phyloP scores from a whole-genome alignment of 257 asterid species.

The Solanum chilense region DNA sequence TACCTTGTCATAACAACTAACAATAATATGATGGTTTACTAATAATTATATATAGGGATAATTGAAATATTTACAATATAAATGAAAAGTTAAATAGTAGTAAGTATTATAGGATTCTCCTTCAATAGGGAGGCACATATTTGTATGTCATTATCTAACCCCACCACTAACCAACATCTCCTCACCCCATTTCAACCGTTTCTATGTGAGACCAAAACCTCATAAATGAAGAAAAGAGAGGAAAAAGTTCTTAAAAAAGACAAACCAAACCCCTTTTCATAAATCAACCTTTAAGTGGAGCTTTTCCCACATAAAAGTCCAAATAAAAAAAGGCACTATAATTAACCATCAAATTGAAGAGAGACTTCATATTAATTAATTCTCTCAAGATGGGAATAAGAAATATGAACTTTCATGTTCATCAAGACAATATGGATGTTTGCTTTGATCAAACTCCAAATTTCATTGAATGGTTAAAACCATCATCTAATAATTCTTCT shows the following conservation, averaged over 20 bases:
- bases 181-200: neutral
- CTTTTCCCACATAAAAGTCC: slow-evolving; percentile 26
- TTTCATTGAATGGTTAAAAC: slow-evolving; percentile 59
- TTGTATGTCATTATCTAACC: slow-evolving; percentile 48
- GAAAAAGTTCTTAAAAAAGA: slow-evolving; percentile 29
- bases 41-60: neutral
- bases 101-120: slow-evolving; percentile 42
- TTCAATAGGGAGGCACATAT: slow-evolving; percentile 22
- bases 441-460: slow-evolving; percentile 30
- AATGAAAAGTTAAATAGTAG: neutral
- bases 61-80: neutral
- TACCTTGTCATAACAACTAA: neutral
- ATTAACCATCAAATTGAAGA: neutral
- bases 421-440: slow-evolving; percentile 22
- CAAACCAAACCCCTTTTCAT: slow-evolving; percentile 46
- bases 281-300: slow-evolving; percentile 30
- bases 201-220: slow-evolving; percentile 3
- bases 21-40: neutral
- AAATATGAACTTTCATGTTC: slow-evolving; percentile 19
- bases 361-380: neutral
- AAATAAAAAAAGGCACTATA: neutral
- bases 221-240: neutral
- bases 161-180: slow-evolving; percentile 39
- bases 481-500: slow-evolving; percentile 14
- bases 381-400: slow-evolving; percentile 20